These are phyloP conservation scores for Neofusicoccum sp. DNA, from an alignment of 2,329 filamentous ascomycete genomes.

Conservation along the genomic window DNA sequence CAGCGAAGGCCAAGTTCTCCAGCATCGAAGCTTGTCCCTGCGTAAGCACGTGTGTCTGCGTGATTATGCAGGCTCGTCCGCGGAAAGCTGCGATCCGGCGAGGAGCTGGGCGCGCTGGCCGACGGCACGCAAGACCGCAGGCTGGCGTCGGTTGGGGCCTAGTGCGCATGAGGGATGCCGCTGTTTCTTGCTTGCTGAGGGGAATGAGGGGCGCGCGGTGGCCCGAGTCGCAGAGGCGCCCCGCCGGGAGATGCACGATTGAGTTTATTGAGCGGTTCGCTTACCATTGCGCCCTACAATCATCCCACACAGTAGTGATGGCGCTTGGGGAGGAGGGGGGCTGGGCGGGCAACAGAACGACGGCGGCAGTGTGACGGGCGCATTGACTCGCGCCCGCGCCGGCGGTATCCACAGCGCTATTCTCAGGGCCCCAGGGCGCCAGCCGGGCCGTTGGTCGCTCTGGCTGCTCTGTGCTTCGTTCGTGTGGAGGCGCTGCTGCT, in stretches of 20 bases:
- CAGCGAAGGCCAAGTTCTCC: not conserved
- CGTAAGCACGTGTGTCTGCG: no score
- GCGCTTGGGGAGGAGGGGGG: not conserved
- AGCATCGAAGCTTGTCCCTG: not conserved
- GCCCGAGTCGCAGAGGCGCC: not conserved
- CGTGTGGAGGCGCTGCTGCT: not conserved
- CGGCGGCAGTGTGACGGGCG: not conserved
- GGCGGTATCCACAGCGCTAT: not conserved
- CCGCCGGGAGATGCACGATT: conserved; percentile 14
- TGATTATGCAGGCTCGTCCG: no score
- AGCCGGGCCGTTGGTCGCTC: not conserved
- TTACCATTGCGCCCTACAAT: not conserved
- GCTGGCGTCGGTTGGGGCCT: not conserved
- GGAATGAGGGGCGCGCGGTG: not conserved
- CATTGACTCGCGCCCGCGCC: not conserved
- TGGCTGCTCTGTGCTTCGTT: not conserved
- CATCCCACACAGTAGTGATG: not conserved
- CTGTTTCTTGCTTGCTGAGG: not conserved
- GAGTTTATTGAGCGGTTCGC: conserved; percentile 16
- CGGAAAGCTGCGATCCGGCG: not conserved
- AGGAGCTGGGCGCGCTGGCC: not conserved
- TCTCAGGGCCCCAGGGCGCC: not conserved
- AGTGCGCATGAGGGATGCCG: not conserved
- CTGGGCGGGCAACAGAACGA: conserved; percentile 10
- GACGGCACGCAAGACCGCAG: not conserved